Conservation (phyloP, 2,329 filamentous ascomycete genomes). For the Fusarium phyllophilum region DNA sequence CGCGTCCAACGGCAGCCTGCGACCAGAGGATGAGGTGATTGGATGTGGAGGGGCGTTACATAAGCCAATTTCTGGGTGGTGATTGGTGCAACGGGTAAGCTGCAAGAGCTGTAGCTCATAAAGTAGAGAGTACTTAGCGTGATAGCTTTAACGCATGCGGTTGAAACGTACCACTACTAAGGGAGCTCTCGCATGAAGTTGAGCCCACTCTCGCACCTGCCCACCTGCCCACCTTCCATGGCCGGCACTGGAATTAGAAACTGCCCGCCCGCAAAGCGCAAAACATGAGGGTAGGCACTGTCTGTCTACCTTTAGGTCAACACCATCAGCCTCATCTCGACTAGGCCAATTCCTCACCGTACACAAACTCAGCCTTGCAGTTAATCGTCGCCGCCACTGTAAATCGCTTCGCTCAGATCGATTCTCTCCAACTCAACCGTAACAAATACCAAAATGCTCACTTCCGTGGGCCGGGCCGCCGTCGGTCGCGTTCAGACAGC, state of each 20-base stretch:
- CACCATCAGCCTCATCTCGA: conserved; percentile 29
- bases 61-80: conserved; percentile 41
- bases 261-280: conserved; percentile 14
- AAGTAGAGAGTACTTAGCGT: conserved; percentile 12
- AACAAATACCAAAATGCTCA: conserved; percentile 51
- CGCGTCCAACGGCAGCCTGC: conserved; percentile 53
- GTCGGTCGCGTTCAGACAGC: conserved; percentile 48
- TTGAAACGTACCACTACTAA: conserved; percentile 11
- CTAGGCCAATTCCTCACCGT: conserved; percentile 12
- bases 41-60: conserved; percentile 37
- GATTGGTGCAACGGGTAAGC: conserved; percentile 45
- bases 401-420: background rate
- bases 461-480: conserved; percentile 53
- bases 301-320: conserved; percentile 8
- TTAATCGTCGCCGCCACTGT: background rate
- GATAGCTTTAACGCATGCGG: background rate
- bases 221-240: conserved; percentile 10
- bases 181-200: conserved; percentile 23
- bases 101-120: conserved; percentile 29
- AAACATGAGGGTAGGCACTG: conserved; percentile 20
- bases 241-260: conserved; percentile 23
- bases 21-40: conserved; percentile 19
- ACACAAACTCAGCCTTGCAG: conserved; percentile 20
- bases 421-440: background rate
- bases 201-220: conserved; percentile 15